A percentile compares a stretch with the other conserved stretches of the same genome.
Evolutionary conservation across 2,329 filamentous ascomycete genomes (phyloP).

Genomic region (Colletotrichum truncatum): DNA sequence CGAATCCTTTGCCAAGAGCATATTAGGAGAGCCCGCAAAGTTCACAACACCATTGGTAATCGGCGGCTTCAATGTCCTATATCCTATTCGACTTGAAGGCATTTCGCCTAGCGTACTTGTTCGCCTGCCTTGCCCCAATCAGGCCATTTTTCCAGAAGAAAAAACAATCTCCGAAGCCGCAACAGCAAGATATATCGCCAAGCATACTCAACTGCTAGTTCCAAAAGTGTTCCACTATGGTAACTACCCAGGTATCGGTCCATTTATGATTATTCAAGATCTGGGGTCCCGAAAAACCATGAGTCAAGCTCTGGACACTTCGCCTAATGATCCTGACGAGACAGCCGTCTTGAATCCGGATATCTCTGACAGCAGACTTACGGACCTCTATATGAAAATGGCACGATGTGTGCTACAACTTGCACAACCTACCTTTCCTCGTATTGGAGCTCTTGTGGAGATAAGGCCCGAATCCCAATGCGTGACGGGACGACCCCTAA

Average conservation of each 20-base stretch:
- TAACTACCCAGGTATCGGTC: conserved; percentile 33
- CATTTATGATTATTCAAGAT: conserved; percentile 36
- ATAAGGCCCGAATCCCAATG: conserved; percentile 36
- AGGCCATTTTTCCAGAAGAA: conserved; percentile 33
- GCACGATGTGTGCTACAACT: conserved; percentile 49
- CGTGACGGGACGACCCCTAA: conserved; percentile 35
- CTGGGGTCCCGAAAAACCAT: conserved; percentile 31
- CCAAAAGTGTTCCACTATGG: conserved; percentile 35
- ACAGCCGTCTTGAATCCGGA: conserved; percentile 32
- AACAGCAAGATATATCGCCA: conserved; percentile 30
- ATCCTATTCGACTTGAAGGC: conserved; percentile 33
- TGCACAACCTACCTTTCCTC: conserved; percentile 38
- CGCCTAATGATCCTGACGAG: conserved; percentile 31
- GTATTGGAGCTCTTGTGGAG: conserved; percentile 46
- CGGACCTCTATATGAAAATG: conserved; percentile 33
- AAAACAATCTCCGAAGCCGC: conserved; percentile 36
- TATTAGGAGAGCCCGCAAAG: conserved; percentile 29
- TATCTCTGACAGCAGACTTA: not conserved
- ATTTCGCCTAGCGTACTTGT: conserved; percentile 29
- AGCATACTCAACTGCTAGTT: conserved; percentile 35
- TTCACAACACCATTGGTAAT: conserved; percentile 35
- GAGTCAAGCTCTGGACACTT: conserved; percentile 32
- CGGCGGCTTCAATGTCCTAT: conserved; percentile 40
- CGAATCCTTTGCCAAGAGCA: conserved; percentile 31
- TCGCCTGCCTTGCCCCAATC: conserved; percentile 35